Base-by-base conservation (phyloP, 306 rosid genomes). In the Boehmeria nivea region DNA sequence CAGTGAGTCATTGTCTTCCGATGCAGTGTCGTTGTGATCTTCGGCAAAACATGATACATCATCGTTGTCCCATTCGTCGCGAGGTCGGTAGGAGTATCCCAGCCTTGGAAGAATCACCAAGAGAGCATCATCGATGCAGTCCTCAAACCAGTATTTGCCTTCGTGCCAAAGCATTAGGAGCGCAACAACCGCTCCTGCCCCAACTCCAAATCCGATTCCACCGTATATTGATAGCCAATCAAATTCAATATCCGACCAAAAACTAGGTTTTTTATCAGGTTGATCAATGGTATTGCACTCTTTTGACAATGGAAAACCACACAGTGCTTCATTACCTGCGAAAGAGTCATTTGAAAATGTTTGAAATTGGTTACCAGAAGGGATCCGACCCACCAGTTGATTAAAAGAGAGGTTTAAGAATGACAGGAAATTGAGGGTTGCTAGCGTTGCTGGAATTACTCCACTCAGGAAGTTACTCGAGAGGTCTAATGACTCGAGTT, bases 181-280 rank as follows among this genome's bases (percentile, higher is more conserved):
- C 8, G 85, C 66, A 67, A 82, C 73, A 43, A 78, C 59, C n/a
- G 65, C 67, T 48, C 87, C 95, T 2, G 91, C 81, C 76, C 98
- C 98, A 12, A 72, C 78, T 42, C 98, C 98, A 26, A 78, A 90
- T 11, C 98, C 98, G 8, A 84, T 43, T 62, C 95, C 98, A 19
- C 68, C 72, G 36, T 48, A 63, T 45, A 82, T 71, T 53, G 75
- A 80, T 45, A 74, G 76, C 98, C 98, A 87, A 62, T 82, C 91
- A 70, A 72, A 63, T 60, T 59, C 42, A 33, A 5, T 42, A 3
- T 28, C 74, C 31, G 73, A 65, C 37, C 0, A 0, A 12, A 15
- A 18, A 0, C 20, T 26, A 3, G 10, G 16, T 38, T 67, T 3
- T 16, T 3, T 20, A 54, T 15, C 2, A 34, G 58, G 1, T 22